These are phyloP conservation scores for Trichoderma polysporum DNA, from an alignment of 2,329 filamentous ascomycete species.

Conservation along the genomic window DNA sequence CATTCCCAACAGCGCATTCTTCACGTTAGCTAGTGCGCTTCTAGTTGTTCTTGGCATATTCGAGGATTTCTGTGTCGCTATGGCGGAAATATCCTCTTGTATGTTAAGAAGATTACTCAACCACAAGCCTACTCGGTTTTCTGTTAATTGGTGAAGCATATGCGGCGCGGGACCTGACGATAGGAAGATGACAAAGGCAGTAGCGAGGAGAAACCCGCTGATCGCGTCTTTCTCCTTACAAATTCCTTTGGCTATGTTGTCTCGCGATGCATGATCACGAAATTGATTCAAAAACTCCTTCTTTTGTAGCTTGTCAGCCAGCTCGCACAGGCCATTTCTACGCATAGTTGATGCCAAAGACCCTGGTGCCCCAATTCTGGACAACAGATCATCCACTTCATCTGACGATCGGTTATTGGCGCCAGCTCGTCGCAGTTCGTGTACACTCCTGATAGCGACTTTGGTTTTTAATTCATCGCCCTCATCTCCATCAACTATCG, in stretches of 20 bases:
- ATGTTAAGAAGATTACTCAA: constrained; percentile 55
- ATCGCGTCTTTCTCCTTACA: constrained; percentile 59
- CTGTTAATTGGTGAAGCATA: constrained; percentile 56
- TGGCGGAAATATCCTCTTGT: constrained; percentile 54
- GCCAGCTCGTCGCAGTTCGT: constrained; percentile 64
- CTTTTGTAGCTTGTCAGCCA: constrained; percentile 59
- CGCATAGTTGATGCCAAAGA: constrained; percentile 50
- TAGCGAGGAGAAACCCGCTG: constrained; percentile 62
- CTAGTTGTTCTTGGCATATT: constrained; percentile 69
- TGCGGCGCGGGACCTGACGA: constrained; percentile 60
- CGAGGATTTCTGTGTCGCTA: constrained; percentile 63
- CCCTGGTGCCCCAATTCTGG: constrained; percentile 56
- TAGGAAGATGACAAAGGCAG: constrained; percentile 63
- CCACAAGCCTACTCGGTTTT: constrained; percentile 54
- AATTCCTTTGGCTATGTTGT: constrained; percentile 63
- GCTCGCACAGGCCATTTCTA: constrained; percentile 58
- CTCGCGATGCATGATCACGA: constrained; percentile 69
- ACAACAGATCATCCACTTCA: constrained; percentile 63
- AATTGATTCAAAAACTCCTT: constrained; percentile 69
- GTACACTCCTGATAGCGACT: constrained; percentile 60
- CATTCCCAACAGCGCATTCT: constrained; percentile 51
- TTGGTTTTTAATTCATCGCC: constrained; percentile 41
- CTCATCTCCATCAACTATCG: constrained; percentile 36
- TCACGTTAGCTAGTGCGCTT: constrained; percentile 54
- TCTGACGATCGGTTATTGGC: constrained; percentile 66